Base-by-base conservation (phyloP, 805 yeast species). In the Saccharomycopsis schoenii region DNA sequence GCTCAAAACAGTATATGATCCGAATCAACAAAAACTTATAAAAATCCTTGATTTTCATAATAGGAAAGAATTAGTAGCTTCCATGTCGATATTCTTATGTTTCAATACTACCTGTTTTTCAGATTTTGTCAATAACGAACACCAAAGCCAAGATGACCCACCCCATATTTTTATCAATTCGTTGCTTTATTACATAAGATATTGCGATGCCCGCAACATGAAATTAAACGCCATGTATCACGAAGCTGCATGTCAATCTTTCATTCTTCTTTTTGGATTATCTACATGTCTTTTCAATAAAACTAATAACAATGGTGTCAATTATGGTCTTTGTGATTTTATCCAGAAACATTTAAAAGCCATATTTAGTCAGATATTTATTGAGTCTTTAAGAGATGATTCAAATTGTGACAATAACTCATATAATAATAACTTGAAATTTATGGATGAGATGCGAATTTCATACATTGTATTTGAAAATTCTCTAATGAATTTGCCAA, bases 21-120 rank as follows among this genome's bases (percentile, higher is more conserved):
- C 52, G 9, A 24, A 19, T 11, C 14, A 47, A 21, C 21, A 47
- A 47, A 47, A 15, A 14, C 19, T 29, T 52, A 52, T 52, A 2
- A 52, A n/a, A 15, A 52, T 52, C 5, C 41, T 52, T 52, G 41
- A 52, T 34, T 52, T 52, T 19, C 56, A 52, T 52, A 36, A 52
- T 34, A 36, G n/a, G 25, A 52, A 29, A 11, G 29, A 36, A 34
- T 12, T 52, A 17, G 41, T 52, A 5, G 21, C 29, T 17, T 29
- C 39, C 10, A 3, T 34, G 25, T 34, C 56, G 2, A 52, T 52
- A 4, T 34, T 52, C 12, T 47, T 47, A 17, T 47, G 52, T 25
- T 47, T 47, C 21, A 25, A 47, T 5, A 19, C 52, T 9, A 24
- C 19, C 1, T 24, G 52, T 25, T 47, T 47, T 25, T 24, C 52